Conservation (phyloP, 345 rosid genomes). For the Melastoma malabathricum region DNA sequence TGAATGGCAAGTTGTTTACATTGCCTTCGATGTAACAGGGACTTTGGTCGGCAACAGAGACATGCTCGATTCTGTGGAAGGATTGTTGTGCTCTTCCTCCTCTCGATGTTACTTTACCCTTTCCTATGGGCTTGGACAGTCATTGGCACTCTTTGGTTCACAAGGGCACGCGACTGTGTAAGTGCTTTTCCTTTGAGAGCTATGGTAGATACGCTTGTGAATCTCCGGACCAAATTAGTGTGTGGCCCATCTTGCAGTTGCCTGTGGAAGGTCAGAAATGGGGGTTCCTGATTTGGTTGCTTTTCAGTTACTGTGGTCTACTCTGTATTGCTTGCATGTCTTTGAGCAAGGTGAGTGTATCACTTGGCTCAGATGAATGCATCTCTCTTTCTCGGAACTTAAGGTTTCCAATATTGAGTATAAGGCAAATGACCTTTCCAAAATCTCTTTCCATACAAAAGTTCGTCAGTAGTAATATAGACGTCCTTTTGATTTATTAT, state of each 20-base stretch:
- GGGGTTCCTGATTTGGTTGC: slow-evolving; percentile 95
- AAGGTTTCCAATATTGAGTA: background rate
- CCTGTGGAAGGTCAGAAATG: slow-evolving; percentile 93
- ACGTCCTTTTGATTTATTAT: background rate
- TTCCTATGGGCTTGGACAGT: slow-evolving; percentile 96
- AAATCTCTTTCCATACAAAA: background rate
- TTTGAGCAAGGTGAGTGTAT: slow-evolving; percentile 43
- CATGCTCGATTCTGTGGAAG: slow-evolving; percentile 87
- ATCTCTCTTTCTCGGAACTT: background rate
- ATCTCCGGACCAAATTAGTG: slow-evolving; percentile 2
- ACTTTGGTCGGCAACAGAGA: slow-evolving; percentile 95
- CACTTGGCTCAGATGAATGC: slow-evolving; percentile 2
- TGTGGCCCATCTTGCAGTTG: slow-evolving; percentile 33
- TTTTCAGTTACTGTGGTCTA: slow-evolving; percentile 92
- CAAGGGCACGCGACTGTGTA: slow-evolving; percentile 63
- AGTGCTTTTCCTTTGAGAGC: slow-evolving; percentile 13
- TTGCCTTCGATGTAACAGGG: slow-evolving; percentile 25
- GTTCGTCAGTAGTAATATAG: background rate
- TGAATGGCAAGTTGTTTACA: too few relatives aligned
- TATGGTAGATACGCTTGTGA: background rate
- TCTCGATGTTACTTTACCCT: slow-evolving; percentile 71
- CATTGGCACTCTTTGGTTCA: slow-evolving; percentile 85
- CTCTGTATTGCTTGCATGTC: slow-evolving; percentile 75
- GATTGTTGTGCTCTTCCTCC: slow-evolving; percentile 60
- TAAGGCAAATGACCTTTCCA: background rate